Evolutionary conservation across 768 basidiomycete genomes (phyloP), one percentile per base, ranked within the genome.

Genomic region (Hericium alpestre): DNA sequence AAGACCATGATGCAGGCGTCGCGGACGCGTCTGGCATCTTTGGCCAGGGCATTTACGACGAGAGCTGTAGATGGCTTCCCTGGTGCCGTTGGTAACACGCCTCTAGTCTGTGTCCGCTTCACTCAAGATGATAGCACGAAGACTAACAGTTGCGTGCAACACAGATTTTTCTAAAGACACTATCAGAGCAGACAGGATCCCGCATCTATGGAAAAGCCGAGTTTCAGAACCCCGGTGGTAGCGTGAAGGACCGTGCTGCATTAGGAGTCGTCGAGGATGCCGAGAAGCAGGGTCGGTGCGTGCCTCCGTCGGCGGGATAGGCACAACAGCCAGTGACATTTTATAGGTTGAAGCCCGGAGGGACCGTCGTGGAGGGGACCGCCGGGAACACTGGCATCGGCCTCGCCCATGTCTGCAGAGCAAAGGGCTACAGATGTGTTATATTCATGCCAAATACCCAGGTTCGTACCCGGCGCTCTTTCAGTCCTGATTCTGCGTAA

Each of bases 371-470:
- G 4, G 95, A 99, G 70, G 95, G 95, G 3, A 99, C 95, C 2
- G 95, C 95, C 40, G 95, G 95, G 15, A 99, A 99, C 74, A 99
- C 95, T 8, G 95, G 94, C 41, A 96, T 96, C 56, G 94, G 94
- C 38, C 78, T 97, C 37, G 93, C 92, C 6, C 93, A 94, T 66
- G 94, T 98, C 55, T 97, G 96, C 72, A 76, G 96, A 61, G 81
- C 91, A 7, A 82, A 77, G 64, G 94, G 96, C 2, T 98, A 99
- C 77, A 90, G 86, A 69, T 98, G 96, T 70, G 95, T 99, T 10
- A 99, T 99, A 66, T 99, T 90, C 80, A 98, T 99, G 95, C 95
- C 95, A 32, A 77, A 96, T 69, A 92, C 87, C 4, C 90, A 96
- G 79, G 89, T 83, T 55, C 43, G 72, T 55, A 20, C 12, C 40